Percentiles rank a stretch among this genome's conserved stretches.
These are phyloP conservation scores for Exophiala spinifera DNA, from an alignment of 2,329 filamentous ascomycete species.

Conservation along the genomic window DNA sequence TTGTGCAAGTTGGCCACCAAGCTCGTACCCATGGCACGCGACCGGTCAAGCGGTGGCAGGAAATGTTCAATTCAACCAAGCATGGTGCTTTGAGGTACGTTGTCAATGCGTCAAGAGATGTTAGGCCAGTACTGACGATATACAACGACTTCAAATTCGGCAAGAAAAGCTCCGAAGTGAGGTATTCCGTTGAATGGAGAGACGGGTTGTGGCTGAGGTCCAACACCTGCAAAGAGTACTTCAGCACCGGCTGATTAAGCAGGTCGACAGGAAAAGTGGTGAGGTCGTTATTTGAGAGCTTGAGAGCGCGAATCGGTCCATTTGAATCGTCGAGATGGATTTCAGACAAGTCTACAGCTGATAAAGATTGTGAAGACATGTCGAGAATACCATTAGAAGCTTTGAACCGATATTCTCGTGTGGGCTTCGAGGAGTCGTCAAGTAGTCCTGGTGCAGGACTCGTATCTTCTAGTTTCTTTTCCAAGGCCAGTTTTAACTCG, in stretches of 20 bases:
- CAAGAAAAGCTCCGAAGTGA: conserved; percentile 65
- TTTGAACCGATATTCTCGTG: conserved; percentile 7
- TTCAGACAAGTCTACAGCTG: conserved; percentile 54
- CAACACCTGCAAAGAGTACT: conserved; percentile 64
- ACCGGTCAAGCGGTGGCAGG: conserved; percentile 72
- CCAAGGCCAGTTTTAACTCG: conserved; percentile 19
- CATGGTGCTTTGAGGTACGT: conserved; percentile 67
- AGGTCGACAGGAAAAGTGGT: conserved; percentile 63
- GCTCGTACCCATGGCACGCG: conserved; percentile 64
- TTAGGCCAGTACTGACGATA: conserved; percentile 70
- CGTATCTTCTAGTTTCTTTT: conserved; percentile 13
- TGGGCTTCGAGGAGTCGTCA: not conserved
- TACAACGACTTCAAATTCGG: conserved; percentile 75
- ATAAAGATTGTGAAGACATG: conserved; percentile 52
- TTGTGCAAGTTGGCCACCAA: conserved; percentile 66
- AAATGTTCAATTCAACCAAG: conserved; percentile 75
- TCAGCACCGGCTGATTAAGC: conserved; percentile 63
- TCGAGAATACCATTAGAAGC: conserved; percentile 54
- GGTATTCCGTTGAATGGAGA: conserved; percentile 61
- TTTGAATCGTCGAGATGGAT: conserved; percentile 46
- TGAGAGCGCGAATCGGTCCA: conserved; percentile 44
- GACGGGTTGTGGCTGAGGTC: conserved; percentile 71
- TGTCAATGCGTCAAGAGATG: conserved; percentile 64
- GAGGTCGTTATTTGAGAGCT: conserved; percentile 74
- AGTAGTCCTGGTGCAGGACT: not conserved